Percentiles rank a stretch among this genome's conserved stretches.
Evolutionary conservation across 2,329 filamentous ascomycete genomes (phyloP).

Genomic region (Xylaria polymorpha): DNA sequence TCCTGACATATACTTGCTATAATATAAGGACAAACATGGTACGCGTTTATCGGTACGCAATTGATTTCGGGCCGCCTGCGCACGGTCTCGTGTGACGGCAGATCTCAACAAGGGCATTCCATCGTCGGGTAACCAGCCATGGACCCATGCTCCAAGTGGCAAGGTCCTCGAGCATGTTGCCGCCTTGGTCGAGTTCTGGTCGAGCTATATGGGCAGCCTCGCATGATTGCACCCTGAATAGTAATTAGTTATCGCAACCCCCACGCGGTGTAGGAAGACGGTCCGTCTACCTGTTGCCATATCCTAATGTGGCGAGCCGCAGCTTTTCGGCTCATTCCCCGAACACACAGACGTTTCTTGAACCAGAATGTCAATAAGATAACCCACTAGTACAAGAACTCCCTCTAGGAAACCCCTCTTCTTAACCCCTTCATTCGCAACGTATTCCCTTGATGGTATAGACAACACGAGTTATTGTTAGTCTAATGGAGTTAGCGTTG

Average conservation of each 20-base stretch:
- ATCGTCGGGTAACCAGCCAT: constrained; percentile 12
- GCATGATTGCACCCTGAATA: constrained; percentile 9
- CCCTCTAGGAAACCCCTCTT: constrained; percentile 11
- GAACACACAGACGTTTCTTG: constrained; percentile 30
- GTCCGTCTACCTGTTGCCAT: constrained; percentile 6
- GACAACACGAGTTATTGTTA: neutral
- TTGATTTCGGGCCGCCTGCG: constrained; percentile 30
- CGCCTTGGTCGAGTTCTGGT: constrained; percentile 20
- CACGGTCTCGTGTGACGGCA: constrained; percentile 35
- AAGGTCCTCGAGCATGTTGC: constrained; percentile 15
- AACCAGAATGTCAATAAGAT: constrained; percentile 13
- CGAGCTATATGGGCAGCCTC: constrained; percentile 22
- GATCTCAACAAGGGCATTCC: constrained; percentile 31
- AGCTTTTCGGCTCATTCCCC: constrained; percentile 34
- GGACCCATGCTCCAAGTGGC: constrained; percentile 21
- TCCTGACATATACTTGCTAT: constrained; percentile 30
- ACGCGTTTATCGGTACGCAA: constrained; percentile 21
- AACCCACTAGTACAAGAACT: constrained; percentile 9
- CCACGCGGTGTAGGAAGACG: constrained; percentile 22
- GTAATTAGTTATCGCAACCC: constrained; percentile 15
- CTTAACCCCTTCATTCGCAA: constrained; percentile 7
- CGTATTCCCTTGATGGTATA: constrained; percentile 14
- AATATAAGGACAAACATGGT: constrained; percentile 17
- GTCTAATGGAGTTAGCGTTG: neutral
- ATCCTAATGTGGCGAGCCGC: constrained; percentile 12